Base-by-base conservation (phyloP, 2,329 filamentous ascomycete species). In the Microsporum ferrugineum region DNA sequence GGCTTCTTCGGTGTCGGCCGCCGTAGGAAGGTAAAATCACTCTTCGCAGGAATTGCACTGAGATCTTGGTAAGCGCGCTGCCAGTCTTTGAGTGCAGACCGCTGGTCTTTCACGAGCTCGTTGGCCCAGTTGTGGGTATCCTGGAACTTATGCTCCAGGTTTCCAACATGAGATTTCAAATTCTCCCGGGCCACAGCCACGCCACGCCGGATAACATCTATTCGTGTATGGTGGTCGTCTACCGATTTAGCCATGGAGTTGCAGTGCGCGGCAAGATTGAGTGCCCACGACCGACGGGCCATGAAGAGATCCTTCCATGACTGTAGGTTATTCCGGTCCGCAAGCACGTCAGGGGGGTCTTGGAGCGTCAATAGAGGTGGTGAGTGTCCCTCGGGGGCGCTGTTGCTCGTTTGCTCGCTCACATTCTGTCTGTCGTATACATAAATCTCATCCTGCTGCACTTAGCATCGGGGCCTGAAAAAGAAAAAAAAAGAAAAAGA, bases 271-370 rank as follows among this genome's bases (percentile, higher is more conserved):
- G 87, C 81, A 38, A 95, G 76, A 43, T 79, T 80, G 59, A 86
- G 76, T 0, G 91, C 88, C 94, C 94, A 99, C 66, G 82, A 80
- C 68, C 87, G 84, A 62, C 94, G 86, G 62, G 86, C 82, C 72
- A 86, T 87, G 78, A 94, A 96, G 27, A 97, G 79, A 51, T 86
- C 84, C 71, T 90, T 88, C 92, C 94, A 99, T 83, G 91, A 87
- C 68, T 86, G 81, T 60, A 96, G 79, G 64, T 91, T 87, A 63
- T 87, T 89, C 64, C 89, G 86, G 69, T 91, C 85, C 49, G 86
- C 80, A 66, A 95, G 87, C 47, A 85, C 87, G 72, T 95, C 91
- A n/a, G 94, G 94, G 45, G 83, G 79, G 33, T 78, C 77, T 23
- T 79, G 75, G 34, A 89, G 85, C 61, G 79, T 78, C 64, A 86